phyloP scores from a whole-genome alignment of 768 basidiomycete genomes.

The Naganishia onofrii region DNA sequence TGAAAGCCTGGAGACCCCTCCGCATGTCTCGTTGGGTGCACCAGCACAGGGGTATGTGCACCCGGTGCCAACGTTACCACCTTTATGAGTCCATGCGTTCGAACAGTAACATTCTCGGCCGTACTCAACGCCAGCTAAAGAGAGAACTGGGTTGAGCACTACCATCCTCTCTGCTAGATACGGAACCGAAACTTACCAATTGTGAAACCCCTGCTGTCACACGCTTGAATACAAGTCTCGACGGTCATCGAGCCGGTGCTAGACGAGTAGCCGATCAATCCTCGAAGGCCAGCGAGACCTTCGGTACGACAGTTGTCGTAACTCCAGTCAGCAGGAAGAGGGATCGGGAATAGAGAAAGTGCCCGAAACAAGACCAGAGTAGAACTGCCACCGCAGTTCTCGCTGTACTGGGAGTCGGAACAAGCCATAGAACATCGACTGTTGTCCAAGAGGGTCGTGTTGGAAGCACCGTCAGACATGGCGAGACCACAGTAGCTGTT shows the following conservation, averaged over 20 bases:
- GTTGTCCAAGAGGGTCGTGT: conserved; percentile 42
- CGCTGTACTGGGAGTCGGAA: conserved; percentile 40
- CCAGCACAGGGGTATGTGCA: conserved; percentile 79
- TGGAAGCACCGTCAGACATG: conserved; percentile 47
- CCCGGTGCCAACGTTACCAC: conserved; percentile 56
- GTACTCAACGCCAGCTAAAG: conserved; percentile 28
- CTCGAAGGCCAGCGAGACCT: conserved; percentile 32
- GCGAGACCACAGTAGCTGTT: conserved; percentile 49
- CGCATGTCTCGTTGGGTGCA: conserved; percentile 50
- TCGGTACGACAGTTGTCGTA: conserved; percentile 43
- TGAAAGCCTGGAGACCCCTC: conserved; percentile 38
- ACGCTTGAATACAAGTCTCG: conserved; percentile 63
- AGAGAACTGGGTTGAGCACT: conserved; percentile 53
- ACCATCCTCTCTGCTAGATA: conserved; percentile 32
- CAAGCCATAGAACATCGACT: conserved; percentile 42
- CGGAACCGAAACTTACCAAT: conserved; percentile 50
- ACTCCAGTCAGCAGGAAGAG: conserved; percentile 41
- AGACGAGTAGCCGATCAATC: conserved; percentile 44
- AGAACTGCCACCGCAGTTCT: conserved; percentile 49
- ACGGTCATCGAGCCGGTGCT: conserved; percentile 59
- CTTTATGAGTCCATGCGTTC: conserved; percentile 63
- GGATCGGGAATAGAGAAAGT: conserved; percentile 37
- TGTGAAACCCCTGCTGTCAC: conserved; percentile 61
- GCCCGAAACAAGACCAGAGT: conserved; percentile 46
- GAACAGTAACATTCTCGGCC: conserved; percentile 55